A percentile compares a stretch with the other conserved stretches of the same genome.
Conservation (phyloP, 129 eudicot genomes). For the Helianthus tuberosus region DNA sequence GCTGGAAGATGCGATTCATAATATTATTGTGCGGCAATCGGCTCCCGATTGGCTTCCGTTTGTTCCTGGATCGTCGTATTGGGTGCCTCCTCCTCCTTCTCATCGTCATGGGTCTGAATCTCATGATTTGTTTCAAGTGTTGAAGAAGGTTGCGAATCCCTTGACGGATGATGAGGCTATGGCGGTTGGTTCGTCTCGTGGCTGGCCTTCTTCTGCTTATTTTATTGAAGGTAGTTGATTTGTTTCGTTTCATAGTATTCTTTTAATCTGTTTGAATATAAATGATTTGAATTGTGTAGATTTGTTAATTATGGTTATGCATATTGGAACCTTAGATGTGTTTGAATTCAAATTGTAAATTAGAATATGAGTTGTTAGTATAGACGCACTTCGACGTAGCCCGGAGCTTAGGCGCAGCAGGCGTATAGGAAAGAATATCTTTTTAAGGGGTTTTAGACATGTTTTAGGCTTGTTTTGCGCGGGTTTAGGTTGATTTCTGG, state of each 20-base stretch:
- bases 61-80: constrained; percentile 36
- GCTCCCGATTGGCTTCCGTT: constrained; percentile 39
- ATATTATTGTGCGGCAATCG: constrained; percentile 23
- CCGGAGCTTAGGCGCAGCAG: too few species aligned
- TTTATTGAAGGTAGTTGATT: constrained; percentile 36
- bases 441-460: too few species aligned
- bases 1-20: constrained; percentile 14
- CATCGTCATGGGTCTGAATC: not conserved
- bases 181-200: constrained; percentile 23
- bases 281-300: too few species aligned
- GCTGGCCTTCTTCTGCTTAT: constrained; percentile 45
- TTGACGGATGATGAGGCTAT: constrained; percentile 28
- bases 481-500: too few species aligned
- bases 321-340: too few species aligned
- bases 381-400: too few species aligned
- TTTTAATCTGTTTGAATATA: too few species aligned
- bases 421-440: too few species aligned
- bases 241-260: not conserved
- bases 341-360: too few species aligned
- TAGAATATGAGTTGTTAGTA: too few species aligned
- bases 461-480: too few species aligned
- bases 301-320: too few species aligned
- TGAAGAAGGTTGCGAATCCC: constrained; percentile 12
- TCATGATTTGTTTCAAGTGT: not conserved
- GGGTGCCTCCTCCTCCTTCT: not conserved